phyloP scores from a whole-genome alignment of 2,329 filamentous ascomycete genomes.

The Scedosporium apiospermum region DNA sequence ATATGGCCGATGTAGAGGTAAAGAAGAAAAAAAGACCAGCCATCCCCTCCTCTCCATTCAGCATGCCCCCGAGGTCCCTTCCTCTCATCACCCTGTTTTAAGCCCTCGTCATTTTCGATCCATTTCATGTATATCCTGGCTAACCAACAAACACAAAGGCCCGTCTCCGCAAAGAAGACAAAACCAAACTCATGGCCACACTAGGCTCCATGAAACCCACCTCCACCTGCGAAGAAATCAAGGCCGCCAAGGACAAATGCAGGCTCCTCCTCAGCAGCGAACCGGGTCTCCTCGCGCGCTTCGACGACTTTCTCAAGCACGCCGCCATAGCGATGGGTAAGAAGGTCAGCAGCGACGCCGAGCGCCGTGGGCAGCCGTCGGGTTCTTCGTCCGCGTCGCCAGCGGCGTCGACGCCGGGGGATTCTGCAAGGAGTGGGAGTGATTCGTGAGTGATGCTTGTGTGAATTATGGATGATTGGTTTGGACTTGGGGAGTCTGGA shows the following conservation, averaged over 20 bases:
- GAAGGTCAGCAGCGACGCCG: neutral
- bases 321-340: neutral
- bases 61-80: no score
- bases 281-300: neutral
- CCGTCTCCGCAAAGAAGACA: neutral
- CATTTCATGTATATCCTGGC: neutral
- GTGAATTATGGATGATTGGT: no score
- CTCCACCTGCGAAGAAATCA: neutral
- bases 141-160: neutral
- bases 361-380: neutral
- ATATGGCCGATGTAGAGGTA: neutral
- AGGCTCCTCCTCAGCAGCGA: neutral
- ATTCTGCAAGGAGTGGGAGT: neutral
- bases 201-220: neutral
- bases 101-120: neutral
- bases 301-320: neutral
- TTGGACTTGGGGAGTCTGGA: no score
- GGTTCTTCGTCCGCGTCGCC: neutral
- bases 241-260: neutral
- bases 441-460: neutral
- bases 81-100: no score
- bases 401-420: neutral
- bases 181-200: neutral
- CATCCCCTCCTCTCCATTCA: no score
- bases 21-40: neutral